phyloP scores from a whole-genome alignment of 139 green algal genomes.

The Raphidocelis subcapitata region DNA sequence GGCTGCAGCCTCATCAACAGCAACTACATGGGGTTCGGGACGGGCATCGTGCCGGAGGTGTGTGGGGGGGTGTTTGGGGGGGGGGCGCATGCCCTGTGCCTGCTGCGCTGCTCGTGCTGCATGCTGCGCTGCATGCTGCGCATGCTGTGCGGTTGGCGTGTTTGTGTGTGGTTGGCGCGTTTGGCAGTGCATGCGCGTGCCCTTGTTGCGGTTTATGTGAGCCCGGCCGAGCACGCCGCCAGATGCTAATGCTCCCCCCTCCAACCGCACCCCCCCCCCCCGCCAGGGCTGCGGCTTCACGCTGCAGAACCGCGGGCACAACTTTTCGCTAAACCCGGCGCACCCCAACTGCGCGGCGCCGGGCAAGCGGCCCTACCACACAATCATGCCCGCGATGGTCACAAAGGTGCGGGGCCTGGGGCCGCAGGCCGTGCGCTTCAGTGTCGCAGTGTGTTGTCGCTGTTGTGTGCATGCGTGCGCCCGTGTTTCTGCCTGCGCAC shows the following conservation, averaged over 20 bases:
- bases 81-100: not conserved
- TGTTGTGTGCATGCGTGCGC: too few species aligned
- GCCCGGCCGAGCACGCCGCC: too few species aligned
- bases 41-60: slow-evolving; percentile 54
- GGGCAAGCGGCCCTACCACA: slow-evolving; percentile 64
- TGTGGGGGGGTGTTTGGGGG: not conserved
- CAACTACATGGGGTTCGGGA: slow-evolving; percentile 74
- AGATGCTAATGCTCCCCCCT: not conserved
- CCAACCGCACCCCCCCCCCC: not conserved
- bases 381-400: slow-evolving; percentile 60
- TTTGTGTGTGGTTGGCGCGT: not conserved
- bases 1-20: slow-evolving; percentile 73
- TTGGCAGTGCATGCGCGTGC: too few species aligned
- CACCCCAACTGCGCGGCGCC: slow-evolving; percentile 61
- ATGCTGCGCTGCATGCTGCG: too few species aligned
- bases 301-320: slow-evolving; percentile 49
- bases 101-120: too few species aligned
- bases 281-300: slow-evolving; percentile 68
- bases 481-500: too few species aligned
- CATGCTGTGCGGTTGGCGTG: not conserved
- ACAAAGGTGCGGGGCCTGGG: too few species aligned
- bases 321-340: slow-evolving; percentile 46
- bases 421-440: too few species aligned
- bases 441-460: too few species aligned
- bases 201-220: too few species aligned